phyloP scores from a whole-genome alignment of 176 grass and related monocot species.

The Olyra latifolia region DNA sequence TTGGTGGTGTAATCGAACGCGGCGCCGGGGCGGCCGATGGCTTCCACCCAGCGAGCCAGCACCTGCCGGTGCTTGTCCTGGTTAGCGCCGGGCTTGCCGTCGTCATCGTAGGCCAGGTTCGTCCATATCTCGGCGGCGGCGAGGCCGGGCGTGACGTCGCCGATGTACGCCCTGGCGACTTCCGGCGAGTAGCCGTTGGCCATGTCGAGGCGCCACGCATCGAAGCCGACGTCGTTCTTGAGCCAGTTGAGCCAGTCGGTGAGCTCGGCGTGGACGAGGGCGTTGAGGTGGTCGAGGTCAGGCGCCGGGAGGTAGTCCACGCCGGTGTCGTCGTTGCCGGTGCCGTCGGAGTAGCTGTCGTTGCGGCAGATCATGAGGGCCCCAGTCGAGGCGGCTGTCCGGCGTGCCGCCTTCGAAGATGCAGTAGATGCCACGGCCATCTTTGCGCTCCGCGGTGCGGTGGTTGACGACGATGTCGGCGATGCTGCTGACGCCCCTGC shows the following conservation, averaged over 20 bases:
- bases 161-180: conserved; percentile 45
- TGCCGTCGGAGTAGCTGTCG: conserved; percentile 57
- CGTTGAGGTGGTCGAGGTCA: conserved; percentile 72
- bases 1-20: conserved; percentile 70
- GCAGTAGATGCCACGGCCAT: conserved; percentile 56
- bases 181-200: conserved; percentile 47
- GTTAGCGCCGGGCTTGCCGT: conserved; percentile 40
- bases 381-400: conserved; percentile 63
- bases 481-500: conserved; percentile 35
- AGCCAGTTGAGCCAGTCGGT: conserved; percentile 64
- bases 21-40: conserved; percentile 36
- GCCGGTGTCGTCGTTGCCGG: conserved; percentile 54
- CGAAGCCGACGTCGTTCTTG: conserved; percentile 55
- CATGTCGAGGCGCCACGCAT: conserved; percentile 64
- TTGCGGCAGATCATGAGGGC: conserved; percentile 62
- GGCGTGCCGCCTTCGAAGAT: conserved; percentile 65
- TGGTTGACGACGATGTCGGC: conserved; percentile 72
- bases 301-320: conserved; percentile 40
- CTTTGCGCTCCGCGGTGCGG: conserved; percentile 54
- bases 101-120: conserved; percentile 27
- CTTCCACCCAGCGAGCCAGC: conserved; percentile 45
- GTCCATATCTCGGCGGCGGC: conserved; percentile 63
- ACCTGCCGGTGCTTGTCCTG: conserved; percentile 51
- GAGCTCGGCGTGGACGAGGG: conserved; percentile 46
- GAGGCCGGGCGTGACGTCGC: conserved; percentile 32